Percentiles rank a stretch among this genome's conserved stretches.
Evolutionary conservation across 225 moss, liverwort and hornwort genomes (phyloP).

Genomic region (Pleurozium schreberi): DNA sequence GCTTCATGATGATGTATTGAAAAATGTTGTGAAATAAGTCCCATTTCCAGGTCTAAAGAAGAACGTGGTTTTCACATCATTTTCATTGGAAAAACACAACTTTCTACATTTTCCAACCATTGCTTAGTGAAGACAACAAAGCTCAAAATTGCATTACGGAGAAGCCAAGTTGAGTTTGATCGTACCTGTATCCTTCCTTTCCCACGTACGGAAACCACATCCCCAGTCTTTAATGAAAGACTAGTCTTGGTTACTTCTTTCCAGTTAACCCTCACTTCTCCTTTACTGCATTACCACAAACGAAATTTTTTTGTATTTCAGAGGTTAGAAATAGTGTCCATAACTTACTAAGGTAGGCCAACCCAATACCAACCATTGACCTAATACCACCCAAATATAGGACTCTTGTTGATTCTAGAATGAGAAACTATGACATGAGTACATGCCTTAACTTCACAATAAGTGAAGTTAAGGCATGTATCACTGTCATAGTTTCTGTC

Average conservation of each 20-base stretch:
- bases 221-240: conserved; percentile 67
- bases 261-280: conserved; percentile 87
- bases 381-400: no score
- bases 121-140: background rate
- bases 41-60: background rate
- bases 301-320: background rate
- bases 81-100: background rate
- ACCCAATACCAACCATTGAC: no score
- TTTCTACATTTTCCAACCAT: background rate
- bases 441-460: no score
- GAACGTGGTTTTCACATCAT: background rate
- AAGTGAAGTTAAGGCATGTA: no score
- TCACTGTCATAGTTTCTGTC: no score
- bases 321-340: background rate
- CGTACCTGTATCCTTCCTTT: conserved; percentile 91
- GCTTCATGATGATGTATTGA: background rate
- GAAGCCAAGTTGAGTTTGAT: background rate
- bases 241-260: conserved; percentile 84
- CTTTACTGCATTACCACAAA: conserved; percentile 37
- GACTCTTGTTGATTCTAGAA: no score
- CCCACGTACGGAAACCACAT: conserved; percentile 81
- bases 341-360: no score
- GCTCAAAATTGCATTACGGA: background rate
- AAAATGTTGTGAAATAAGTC: background rate
- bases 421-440: no score